Evolutionary conservation across 2,329 filamentous ascomycete genomes (phyloP).

Genomic region (Tolypocladium nubicola): DNA sequence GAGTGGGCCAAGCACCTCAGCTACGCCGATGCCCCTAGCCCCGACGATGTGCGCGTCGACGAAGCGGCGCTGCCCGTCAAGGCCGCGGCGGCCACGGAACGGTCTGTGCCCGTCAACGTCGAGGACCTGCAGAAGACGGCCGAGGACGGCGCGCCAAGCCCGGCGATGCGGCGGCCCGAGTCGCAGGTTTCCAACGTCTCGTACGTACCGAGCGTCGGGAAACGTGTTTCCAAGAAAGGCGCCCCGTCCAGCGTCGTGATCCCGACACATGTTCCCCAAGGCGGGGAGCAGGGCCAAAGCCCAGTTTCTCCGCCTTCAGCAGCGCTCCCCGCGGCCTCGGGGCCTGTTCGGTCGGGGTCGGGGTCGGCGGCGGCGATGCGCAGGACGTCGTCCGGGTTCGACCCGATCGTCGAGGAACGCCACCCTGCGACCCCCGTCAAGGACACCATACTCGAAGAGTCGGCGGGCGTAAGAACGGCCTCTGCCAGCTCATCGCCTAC

Average conservation of each 20-base stretch:
- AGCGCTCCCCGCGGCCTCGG: constrained; percentile 2
- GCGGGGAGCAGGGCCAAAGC: constrained; percentile 6
- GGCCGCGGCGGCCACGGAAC: constrained; percentile 27
- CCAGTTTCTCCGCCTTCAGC: constrained; percentile 10
- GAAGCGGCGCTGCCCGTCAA: constrained; percentile 14
- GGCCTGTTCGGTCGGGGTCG: background rate
- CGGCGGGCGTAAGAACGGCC: background rate
- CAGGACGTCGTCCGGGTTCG: constrained; percentile 18
- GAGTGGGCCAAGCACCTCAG: constrained; percentile 92
- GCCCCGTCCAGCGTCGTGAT: background rate
- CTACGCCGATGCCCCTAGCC: constrained; percentile 60
- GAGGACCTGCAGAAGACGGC: constrained; percentile 56
- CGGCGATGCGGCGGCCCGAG: constrained; percentile 15
- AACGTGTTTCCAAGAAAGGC: constrained; percentile 1
- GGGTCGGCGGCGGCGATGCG: constrained; percentile 6
- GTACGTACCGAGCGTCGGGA: constrained; percentile 4
- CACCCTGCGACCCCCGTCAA: constrained; percentile 5
- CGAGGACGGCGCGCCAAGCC: constrained; percentile 32
- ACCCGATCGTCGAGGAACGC: constrained; percentile 35
- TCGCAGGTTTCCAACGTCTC: constrained; percentile 16
- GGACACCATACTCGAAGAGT: constrained; percentile 4
- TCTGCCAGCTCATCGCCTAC: constrained; percentile 11
- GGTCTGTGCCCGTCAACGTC: constrained; percentile 50
- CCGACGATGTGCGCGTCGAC: constrained; percentile 47
- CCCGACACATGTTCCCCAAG: background rate